Evolutionary conservation across 2,329 filamentous ascomycete genomes (phyloP), one percentile per base, ranked within the genome.

Genomic region (Pyrenophora seminiperda): DNA sequence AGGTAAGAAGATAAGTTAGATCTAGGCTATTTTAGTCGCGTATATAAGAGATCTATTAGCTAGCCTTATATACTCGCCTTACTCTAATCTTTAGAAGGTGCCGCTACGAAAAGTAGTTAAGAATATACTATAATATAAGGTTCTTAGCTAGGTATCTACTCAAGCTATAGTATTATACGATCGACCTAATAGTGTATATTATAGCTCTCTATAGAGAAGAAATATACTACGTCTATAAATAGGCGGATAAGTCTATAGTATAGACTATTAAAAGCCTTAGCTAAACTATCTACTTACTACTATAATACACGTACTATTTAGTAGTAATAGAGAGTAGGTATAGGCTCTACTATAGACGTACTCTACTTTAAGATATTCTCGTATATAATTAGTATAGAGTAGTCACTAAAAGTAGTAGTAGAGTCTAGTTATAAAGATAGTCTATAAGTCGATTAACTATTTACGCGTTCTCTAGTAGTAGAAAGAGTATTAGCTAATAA

Each of bases 321-420:
- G 22, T 22, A 14, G 14, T 41, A 22, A 41, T 22, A 41, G 14
- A 22, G 22, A 19, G 38, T n/a, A 14, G 38, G 13, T 22, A 41
- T 41, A 14, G 38, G 38, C 22, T 30, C 38, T 19, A 18, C 22
- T 14, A 18, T 17, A n/a, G 14, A 41, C 27, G 38, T 41, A 29
- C n/a, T 41, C 38, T 22, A 22, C 38, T 29, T 41, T 13, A 22
- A 41, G 38, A 41, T 41, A n/a, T 30, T 17, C n/a, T 30, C 38
- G 27, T 29, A 17, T 27, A 17, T 22, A 13, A 41, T 19, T 18
- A 41, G 22, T 10, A 30, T 41, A 14, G 38, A 22, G 14, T 27
- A 22, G n/a, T 41, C 38, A 41, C 38, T 41, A 13, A 41, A 41
- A 17, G 38, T 22, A 30, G 38, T 41, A 29, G 22, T 13, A 9